phyloP scores from a whole-genome alignment of 768 basidiomycete species.

The Mycena crocata region DNA sequence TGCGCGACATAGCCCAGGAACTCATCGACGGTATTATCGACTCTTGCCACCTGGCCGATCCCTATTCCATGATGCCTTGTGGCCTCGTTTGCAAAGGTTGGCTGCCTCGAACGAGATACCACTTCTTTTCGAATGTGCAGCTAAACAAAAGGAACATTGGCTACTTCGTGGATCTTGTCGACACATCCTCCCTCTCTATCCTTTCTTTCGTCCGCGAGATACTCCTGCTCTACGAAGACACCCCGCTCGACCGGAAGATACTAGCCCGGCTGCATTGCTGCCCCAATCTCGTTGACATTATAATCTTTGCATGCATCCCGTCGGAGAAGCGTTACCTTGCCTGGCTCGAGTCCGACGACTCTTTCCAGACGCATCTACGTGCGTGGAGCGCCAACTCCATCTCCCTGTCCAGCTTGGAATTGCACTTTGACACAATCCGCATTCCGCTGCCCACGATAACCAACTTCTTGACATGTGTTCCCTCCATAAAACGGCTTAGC shows the following conservation, averaged over 20 bases:
- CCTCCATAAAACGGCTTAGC: background rate
- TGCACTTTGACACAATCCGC: accelerated
- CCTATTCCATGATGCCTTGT: background rate
- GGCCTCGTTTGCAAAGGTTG: slow-evolving; percentile 14
- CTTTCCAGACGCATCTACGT: background rate
- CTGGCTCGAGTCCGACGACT: background rate
- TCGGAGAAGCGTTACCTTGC: no score
- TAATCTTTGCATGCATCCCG: no score
- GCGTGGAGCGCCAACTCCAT: background rate
- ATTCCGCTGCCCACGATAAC: background rate
- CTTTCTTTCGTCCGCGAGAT: background rate
- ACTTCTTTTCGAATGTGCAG: background rate
- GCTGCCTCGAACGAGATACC: slow-evolving; percentile 5
- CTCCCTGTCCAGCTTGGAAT: background rate
- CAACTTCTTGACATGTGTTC: background rate
- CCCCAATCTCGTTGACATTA: background rate
- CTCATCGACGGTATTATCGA: background rate
- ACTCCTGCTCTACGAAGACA: background rate
- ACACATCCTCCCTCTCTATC: background rate
- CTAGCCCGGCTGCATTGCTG: background rate
- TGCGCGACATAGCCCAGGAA: slow-evolving; percentile 2
- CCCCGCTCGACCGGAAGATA: background rate
- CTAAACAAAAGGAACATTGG: background rate
- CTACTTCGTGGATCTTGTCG: slow-evolving; percentile 1
- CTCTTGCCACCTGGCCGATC: background rate